These are phyloP conservation scores for Thermochaetoides thermophila DNA, from an alignment of 495 filamentous ascomycete species.

Conservation along the genomic window DNA sequence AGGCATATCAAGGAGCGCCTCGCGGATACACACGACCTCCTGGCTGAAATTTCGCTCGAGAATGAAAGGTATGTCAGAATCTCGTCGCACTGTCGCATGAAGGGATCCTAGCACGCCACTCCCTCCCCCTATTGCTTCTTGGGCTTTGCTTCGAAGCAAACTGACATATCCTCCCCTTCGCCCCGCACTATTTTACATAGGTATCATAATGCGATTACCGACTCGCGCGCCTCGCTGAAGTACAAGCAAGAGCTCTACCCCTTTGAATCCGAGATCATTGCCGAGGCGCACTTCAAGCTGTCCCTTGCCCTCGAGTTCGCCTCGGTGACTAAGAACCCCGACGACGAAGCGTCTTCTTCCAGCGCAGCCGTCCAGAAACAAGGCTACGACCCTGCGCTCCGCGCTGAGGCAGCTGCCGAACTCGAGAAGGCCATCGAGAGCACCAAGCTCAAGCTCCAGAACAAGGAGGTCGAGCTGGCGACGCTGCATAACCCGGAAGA, in stretches of 20 bases:
- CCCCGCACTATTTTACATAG: constrained; percentile 24
- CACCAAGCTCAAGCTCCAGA: constrained; percentile 57
- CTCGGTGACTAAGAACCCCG: constrained; percentile 50
- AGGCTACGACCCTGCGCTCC: constrained; percentile 55
- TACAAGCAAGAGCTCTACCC: constrained; percentile 66
- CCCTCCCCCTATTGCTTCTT: constrained; percentile 11
- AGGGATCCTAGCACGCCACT: not conserved
- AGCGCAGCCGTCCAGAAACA: constrained; percentile 22
- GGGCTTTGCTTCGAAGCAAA: no score
- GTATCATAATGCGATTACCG: constrained; percentile 65
- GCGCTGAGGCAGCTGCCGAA: constrained; percentile 59
- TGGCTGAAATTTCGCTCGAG: constrained; percentile 88
- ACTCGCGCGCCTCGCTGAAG: constrained; percentile 58
- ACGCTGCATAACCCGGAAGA: constrained; percentile 36
- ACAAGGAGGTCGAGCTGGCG: constrained; percentile 51
- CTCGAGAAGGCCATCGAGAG: constrained; percentile 73
- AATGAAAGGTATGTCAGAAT: constrained; percentile 56
- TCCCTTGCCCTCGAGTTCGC: constrained; percentile 91
- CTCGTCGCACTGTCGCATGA: constrained; percentile 8
- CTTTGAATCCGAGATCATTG: constrained; percentile 63
- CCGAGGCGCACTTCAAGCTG: constrained; percentile 90
- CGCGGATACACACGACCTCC: constrained; percentile 79
- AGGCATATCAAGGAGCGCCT: constrained; percentile 65
- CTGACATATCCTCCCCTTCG: constrained; percentile 1
- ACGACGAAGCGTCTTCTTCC: constrained; percentile 22